phyloP scores from a whole-genome alignment of 73 alveolate species.

The Paramecium biaurelia region DNA sequence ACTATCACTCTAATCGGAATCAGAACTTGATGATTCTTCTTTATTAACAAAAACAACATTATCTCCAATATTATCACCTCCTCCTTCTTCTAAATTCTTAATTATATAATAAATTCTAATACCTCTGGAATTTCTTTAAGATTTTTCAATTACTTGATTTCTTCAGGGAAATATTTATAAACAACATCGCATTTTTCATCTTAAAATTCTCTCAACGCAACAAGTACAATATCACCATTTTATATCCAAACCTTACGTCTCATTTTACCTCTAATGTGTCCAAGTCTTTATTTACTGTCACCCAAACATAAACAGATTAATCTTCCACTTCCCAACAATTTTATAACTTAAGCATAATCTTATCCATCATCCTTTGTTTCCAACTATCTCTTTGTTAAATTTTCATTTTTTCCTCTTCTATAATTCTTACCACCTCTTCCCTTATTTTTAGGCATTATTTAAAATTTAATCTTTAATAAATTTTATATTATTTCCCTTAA shows the following conservation, averaged over 20 bases:
- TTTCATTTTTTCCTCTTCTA: conserved; percentile 95
- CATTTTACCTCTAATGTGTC: conserved; percentile 95
- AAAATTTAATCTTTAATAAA: neutral
- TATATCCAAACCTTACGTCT: conserved; percentile 95
- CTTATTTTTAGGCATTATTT: conserved; percentile 83
- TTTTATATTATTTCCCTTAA: neutral
- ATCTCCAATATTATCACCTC: neutral
- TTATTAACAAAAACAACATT: neutral
- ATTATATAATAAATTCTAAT: neutral
- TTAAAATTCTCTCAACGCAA: conserved; percentile 94
- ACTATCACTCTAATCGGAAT: neutral
- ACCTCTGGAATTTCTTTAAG: conserved; percentile 93
- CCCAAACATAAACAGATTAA: conserved; percentile 88
- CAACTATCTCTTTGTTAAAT: conserved; percentile 85
- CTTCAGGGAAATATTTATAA: conserved; percentile 93
- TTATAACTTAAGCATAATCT: conserved; percentile 92
- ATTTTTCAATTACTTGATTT: conserved; percentile 88
- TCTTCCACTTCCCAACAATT: conserved; percentile 94
- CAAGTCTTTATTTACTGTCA: conserved; percentile 92
- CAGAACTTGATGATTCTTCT: conserved; percentile 26
- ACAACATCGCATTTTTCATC: conserved; percentile 96
- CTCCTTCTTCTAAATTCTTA: neutral
- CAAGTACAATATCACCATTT: conserved; percentile 93
- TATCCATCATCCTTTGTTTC: conserved; percentile 95
- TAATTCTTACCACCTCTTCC: conserved; percentile 99